Percentiles rank a stretch among this genome's conserved stretches.
These are phyloP conservation scores for Entonaema liquescens DNA, from an alignment of 495 filamentous ascomycete species.

Conservation along the genomic window DNA sequence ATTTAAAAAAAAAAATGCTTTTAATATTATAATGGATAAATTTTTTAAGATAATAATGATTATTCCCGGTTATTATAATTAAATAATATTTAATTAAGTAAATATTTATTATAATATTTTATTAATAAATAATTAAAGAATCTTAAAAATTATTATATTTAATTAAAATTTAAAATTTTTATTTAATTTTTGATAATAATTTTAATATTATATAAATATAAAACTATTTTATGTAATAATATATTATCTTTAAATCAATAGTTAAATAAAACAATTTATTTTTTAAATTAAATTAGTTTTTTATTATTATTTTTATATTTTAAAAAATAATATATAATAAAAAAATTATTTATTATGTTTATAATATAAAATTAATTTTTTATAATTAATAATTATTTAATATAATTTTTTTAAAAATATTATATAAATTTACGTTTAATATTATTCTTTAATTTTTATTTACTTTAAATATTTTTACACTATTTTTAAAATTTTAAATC, in stretches of 20 bases:
- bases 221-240: neutral
- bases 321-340: neutral
- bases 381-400: neutral
- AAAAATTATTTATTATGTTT: neutral
- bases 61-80: neutral
- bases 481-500: too few relatives aligned
- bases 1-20: neutral
- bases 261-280: neutral
- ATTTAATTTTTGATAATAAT: neutral
- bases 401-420: constrained; percentile 1
- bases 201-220: neutral
- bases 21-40: neutral
- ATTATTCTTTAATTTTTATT: neutral
- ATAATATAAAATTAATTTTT: constrained; percentile 10
- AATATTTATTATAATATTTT: neutral
- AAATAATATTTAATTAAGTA: too few relatives aligned
- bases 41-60: neutral
- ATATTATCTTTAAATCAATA: too few relatives aligned
- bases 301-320: constrained; percentile 1
- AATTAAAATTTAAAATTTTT: neutral
- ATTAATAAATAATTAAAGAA: neutral
- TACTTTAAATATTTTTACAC: too few relatives aligned
- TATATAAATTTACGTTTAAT: constrained; percentile 6
- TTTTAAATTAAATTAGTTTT: constrained; percentile 7
- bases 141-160: constrained; percentile 1